Evolutionary conservation across 768 basidiomycete genomes (phyloP), one percentile per base, ranked within the genome.

Genomic region (Cytidiella melzeri): DNA sequence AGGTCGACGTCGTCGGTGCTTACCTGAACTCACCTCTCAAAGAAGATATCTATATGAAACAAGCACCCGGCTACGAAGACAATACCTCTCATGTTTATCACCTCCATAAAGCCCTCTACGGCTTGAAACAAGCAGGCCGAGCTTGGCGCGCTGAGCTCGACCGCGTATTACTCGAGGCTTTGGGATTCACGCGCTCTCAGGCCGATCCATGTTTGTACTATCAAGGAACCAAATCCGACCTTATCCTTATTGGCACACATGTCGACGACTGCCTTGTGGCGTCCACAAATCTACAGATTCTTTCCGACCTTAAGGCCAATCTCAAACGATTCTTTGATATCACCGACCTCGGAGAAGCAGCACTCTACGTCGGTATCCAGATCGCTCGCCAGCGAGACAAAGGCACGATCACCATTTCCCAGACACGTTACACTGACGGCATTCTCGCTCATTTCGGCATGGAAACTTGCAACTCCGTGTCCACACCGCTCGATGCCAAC

Each of bases 221-320:
- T 1, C 40, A 34, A n/a, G 27, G 42, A 1, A 44, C 13, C 12
- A 25, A 13, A 1, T 23, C 47, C n/a, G n/a, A n/a, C 5, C 18
- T 55, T 39, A 30, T 45, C 23, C 51, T 64, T 27, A 41, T 61
- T 44, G 43, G 52, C 46, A 50, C 57, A 24, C 64, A 61, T 12
- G 64, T 73, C 1, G 66, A 74, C 49, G 67, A 73, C 55, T 61
- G 66, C n/a, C n/a, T n/a, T n/a, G n/a, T n/a, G n/a, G n/a, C n/a
- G n/a, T n/a, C n/a, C n/a, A n/a, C n/a, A n/a, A 34, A 52, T 7
- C 25, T 24, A 2, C 25, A 20, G 9, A 19, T 41, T 38, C 52
- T 57, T 25, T 39, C 28, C 1, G 20, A 21, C 4, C 28, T 62
- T 40, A 61, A 62, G 36, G 19, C 38, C 12, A 51, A 66, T 40